Base-by-base conservation (phyloP, 805 yeast species). In the Candida endomychidarum region DNA sequence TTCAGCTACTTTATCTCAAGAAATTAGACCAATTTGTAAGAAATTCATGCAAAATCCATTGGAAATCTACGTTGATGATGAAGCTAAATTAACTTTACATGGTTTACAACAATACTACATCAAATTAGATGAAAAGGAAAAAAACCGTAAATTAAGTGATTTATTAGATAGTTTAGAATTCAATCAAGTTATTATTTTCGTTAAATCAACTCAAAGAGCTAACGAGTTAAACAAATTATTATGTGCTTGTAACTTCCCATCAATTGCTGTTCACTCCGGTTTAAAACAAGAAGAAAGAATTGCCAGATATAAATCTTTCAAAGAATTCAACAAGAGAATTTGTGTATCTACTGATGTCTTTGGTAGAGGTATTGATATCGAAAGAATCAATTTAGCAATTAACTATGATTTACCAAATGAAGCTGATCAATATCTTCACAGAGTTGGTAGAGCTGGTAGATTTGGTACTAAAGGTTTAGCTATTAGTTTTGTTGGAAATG, bases 361-460 rank as follows among this genome's bases (percentile, higher is more conserved):
- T 52, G 99, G 99, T 62, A 89, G 99, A 78, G 99, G 99, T 76
- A 93, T 91, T 58, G 99, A 91, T 79, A 91, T 91, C 54, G 99
- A 91, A 78, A 88, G 99, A 74, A 91, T 91, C 71, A 91, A 91
- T 72, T 73, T 91, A 65, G 99, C 99, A 47, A 89, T 91, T 75
- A 93, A 91, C 77, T 91, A 91, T 70, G 99, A 91, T 70, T 74
- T 91, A 75, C 96, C 99, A 55, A 75, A 69, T 51, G 97, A 90
- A 73, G 96, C 98, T 50, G 98, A 91, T 69, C 97, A 93, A 70
- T 91, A 93, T 71, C 80, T 91, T 64, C 99, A 91, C 76, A 88
- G 99, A 75, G 99, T 91, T 49, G 99, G 99, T 62, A 89, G 99
- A 81, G 99, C 99, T 53, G 99, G 99, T 72, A 90, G 99, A 79